A percentile compares a stretch with the other conserved stretches of the same genome.
Conservation (phyloP, 257 asterid species). For the Nemophila menziesii region DNA sequence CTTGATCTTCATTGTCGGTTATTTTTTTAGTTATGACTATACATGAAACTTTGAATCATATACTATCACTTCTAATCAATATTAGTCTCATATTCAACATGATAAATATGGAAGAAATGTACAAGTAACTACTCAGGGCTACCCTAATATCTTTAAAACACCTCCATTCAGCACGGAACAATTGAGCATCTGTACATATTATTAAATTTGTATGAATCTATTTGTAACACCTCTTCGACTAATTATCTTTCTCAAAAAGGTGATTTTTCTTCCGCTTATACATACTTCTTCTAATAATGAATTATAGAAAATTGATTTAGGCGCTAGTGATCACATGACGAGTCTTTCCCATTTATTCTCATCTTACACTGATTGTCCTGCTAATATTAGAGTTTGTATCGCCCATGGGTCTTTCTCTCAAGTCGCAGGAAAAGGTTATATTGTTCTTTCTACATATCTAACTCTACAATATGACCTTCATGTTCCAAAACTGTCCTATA, state of each 20-base stretch:
- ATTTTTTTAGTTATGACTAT: too few species aligned
- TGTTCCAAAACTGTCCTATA: not conserved
- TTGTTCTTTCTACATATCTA: not conserved
- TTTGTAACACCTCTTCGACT: too few species aligned
- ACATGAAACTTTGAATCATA: too few species aligned
- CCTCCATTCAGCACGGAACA: too few species aligned
- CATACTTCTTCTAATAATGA: not conserved
- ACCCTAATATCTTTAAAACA: too few species aligned
- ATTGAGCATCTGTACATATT: too few species aligned
- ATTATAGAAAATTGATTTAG: not conserved
- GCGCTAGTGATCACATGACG: not conserved
- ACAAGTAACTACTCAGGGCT: too few species aligned
- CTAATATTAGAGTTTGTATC: not conserved
- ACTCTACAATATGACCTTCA: not conserved
- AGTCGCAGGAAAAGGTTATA: not conserved
- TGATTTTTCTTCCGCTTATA: not conserved
- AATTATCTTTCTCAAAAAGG: not conserved
- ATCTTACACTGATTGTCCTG: not conserved
- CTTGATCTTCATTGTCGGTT: too few species aligned
- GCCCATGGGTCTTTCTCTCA: not conserved
- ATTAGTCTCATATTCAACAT: too few species aligned
- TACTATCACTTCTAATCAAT: too few species aligned
- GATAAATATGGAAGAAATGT: too few species aligned
- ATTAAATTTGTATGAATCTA: too few species aligned
- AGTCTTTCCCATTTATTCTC: not conserved